phyloP scores from a whole-genome alignment of 2,329 filamentous ascomycete genomes.

The Penicillium sp. region DNA sequence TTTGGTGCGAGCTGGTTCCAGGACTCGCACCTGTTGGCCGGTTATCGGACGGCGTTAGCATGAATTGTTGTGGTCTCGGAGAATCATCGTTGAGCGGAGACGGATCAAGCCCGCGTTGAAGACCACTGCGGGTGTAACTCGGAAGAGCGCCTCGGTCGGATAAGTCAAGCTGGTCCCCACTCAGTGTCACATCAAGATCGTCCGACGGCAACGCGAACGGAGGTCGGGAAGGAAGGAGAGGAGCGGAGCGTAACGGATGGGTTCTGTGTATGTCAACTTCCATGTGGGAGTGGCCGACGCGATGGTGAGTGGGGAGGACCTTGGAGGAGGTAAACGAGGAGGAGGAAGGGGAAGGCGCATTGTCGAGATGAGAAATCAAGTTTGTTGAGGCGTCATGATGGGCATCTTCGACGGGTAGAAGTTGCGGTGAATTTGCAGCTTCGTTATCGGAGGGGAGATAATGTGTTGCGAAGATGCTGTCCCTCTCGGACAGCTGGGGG shows the following conservation, averaged over 20 bases:
- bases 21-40: constrained; percentile 23
- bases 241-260: constrained; percentile 34
- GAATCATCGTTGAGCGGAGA: constrained; percentile 36
- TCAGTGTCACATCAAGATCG: constrained; percentile 31
- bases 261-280: constrained; percentile 44
- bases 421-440: constrained; percentile 42
- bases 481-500: constrained; percentile 64
- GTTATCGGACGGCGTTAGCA: constrained; percentile 27
- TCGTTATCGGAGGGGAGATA: constrained; percentile 60
- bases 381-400: constrained; percentile 38
- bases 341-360: constrained; percentile 35
- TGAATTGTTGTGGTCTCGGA: constrained; percentile 27
- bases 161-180: constrained; percentile 26
- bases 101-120: constrained; percentile 32
- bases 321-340: constrained; percentile 32
- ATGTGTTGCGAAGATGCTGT: constrained; percentile 68
- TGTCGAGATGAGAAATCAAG: constrained; percentile 36
- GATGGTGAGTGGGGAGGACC: constrained; percentile 34
- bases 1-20: constrained; percentile 30
- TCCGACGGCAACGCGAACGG: constrained; percentile 34
- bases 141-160: constrained; percentile 26
- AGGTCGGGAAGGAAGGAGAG: constrained; percentile 30
- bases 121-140: constrained; percentile 13
- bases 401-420: constrained; percentile 35
- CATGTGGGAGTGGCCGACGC: constrained; percentile 40